Base-by-base conservation (phyloP, 106 monocot genomes). In the Agapanthus africanus region DNA sequence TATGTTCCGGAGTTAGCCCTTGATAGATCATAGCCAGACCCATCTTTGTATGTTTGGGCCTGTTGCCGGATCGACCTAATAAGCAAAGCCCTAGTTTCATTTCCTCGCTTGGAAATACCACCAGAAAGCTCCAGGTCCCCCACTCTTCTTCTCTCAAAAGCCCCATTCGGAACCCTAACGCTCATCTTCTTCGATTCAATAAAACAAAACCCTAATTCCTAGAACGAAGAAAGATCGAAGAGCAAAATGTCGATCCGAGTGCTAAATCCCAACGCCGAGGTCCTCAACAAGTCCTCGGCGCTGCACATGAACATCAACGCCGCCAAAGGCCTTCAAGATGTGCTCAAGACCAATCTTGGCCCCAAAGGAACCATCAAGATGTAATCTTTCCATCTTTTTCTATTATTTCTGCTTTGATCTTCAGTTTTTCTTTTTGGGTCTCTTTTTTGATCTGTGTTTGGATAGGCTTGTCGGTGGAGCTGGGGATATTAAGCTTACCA, bases 231-330 rank as follows among this genome's bases (percentile, higher is more conserved):
- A 73, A 86, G 89, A 81, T 83, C 93, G 38, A 47, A 30, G 30
- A 19, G 5, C 72, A 78, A 66, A 77, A 94, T 94, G 93, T 90
- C 93, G 54, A 65, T 94, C 49, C 84, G 93, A 16, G 76, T 94
- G 41, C 67, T 94, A 69, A 94, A 94, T 68, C 93, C 93, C 40
- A 87, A 94, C 39, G 93, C 93, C 32, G 90, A 94, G 87, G 90
- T 94, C 52, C 90, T 94, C 23, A 94, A 94, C 87, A 94, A 94
- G 69, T 90, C 90, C 66, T 90, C 87, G 80, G 93, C 93, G 70
- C 81, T 94, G 35, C 93, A 90, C 78, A 94, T 90, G 93, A 94
- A 80, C 76, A 94, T 94, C 82, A 94, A 94, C 78, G 93, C 93
- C 78, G 93, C 93, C 70, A 94, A 85, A 63, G 93, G 93, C 38